Evolutionary conservation across 192 early-diverging fungal species (phyloP).

Genomic region (Coemansia sp.): DNA sequence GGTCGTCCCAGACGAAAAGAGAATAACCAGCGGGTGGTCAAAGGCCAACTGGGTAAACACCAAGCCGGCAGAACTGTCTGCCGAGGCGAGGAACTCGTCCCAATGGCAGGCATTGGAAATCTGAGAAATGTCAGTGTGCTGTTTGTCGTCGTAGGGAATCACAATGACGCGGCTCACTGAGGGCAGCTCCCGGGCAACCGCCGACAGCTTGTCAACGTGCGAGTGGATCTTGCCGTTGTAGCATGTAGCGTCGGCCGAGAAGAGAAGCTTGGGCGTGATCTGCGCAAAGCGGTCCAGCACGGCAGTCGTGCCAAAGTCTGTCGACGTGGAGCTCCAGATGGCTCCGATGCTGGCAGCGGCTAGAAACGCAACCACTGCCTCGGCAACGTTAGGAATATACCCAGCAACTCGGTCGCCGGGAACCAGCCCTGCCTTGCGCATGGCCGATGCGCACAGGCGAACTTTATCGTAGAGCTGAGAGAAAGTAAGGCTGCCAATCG

Average conservation of each 20-base stretch:
- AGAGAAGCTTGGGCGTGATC: slow-evolving; percentile 87
- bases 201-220: slow-evolving; percentile 75
- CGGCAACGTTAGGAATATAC: slow-evolving; percentile 86
- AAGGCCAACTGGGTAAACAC: slow-evolving; percentile 87
- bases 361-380: slow-evolving; percentile 81
- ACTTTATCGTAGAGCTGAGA: slow-evolving; percentile 75
- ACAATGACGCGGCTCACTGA: slow-evolving; percentile 78
- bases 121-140: slow-evolving; percentile 27
- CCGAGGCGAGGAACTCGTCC: slow-evolving; percentile 61
- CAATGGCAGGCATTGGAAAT: slow-evolving; percentile 45
- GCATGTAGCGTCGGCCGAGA: slow-evolving; percentile 88
- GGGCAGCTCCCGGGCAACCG: slow-evolving; percentile 71
- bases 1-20: slow-evolving; percentile 95
- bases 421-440: slow-evolving; percentile 71
- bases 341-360: slow-evolving; percentile 84
- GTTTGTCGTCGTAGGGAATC: slow-evolving; percentile 68
- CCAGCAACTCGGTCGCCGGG: slow-evolving; percentile 87
- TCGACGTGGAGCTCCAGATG: slow-evolving; percentile 93
- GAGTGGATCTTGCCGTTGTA: slow-evolving; percentile 90
- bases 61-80: slow-evolving; percentile 50
- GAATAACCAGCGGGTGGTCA: slow-evolving; percentile 88
- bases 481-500: slow-evolving; percentile 66
- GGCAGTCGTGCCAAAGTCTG: slow-evolving; percentile 91
- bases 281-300: slow-evolving; percentile 94
- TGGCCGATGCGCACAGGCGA: slow-evolving; percentile 69